These are phyloP conservation scores for Sporothrix pseudoabietina DNA, from an alignment of 2,329 filamentous ascomycete genomes.

Conservation along the genomic window DNA sequence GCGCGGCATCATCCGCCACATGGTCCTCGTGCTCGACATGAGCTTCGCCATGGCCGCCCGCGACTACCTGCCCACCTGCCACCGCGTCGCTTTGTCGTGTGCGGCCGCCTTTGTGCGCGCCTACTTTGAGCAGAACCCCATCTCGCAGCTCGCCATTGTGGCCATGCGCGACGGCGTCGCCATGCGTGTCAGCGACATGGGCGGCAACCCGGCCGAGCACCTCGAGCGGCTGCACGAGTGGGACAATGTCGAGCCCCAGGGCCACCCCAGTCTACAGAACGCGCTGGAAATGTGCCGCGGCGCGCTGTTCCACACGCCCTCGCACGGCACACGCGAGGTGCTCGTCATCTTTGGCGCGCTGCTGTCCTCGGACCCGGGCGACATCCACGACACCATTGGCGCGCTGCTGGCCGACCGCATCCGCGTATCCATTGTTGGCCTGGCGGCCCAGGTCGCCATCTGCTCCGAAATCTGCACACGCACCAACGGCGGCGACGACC, in stretches of 20 bases:
- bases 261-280: constrained; percentile 85
- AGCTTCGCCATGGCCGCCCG: constrained; percentile 94
- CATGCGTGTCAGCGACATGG: constrained; percentile 81
- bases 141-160: constrained; percentile 89
- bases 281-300: constrained; percentile 93
- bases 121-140: constrained; percentile 98
- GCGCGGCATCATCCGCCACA: constrained; percentile 94
- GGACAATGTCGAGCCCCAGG: constrained; percentile 67
- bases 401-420: constrained; percentile 80
- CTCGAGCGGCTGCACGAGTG: constrained; percentile 72
- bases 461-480: constrained; percentile 85
- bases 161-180: constrained; percentile 93
- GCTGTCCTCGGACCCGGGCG: constrained; percentile 86
- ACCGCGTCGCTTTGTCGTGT: constrained; percentile 78
- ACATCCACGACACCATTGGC: constrained; percentile 88
- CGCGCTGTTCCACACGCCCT: constrained; percentile 87
- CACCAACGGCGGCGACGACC: constrained; percentile 67
- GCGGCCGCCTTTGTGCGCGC: constrained; percentile 86
- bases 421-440: constrained; percentile 83
- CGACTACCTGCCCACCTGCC: constrained; percentile 85
- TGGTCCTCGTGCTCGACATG: constrained; percentile 88
- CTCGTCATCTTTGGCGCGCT: constrained; percentile 90
- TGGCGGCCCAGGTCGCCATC: constrained; percentile 89
- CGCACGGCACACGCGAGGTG: constrained; percentile 90
- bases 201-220: constrained; percentile 88